Evolutionary conservation across 208 protist species (phyloP), one percentile per base, ranked within the genome.

Genomic region (Acanthamoeba castellanii): DNA sequence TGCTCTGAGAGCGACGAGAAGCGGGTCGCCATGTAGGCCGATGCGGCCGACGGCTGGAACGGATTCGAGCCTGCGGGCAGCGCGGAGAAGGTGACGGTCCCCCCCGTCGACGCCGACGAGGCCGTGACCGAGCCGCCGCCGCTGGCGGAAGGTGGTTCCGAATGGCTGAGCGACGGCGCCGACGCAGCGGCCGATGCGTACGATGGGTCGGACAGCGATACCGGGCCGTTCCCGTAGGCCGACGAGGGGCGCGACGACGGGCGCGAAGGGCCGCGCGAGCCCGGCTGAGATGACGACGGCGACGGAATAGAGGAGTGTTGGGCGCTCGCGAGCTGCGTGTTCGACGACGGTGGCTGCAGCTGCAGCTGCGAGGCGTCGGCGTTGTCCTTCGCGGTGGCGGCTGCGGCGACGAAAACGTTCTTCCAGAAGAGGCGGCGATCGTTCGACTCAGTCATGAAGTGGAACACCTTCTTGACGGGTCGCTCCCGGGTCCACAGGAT

Each of bases 391-490:
- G 16, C 16, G 1, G 20, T 25, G 11, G 59, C 20, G 1, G 76
- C 13, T 0, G 20, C 45, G 76, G 20, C 45, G 37, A 32, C 78
- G 27, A 87, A 87, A n/a, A 87, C 42, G 47, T 87, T 87, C 78
- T 87, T 87, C 78, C 78, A 87, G 78, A 87, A 87, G 78, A 87
- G 78, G 4, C 78, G 42, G 18, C 78, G 78, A 27, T 87, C 78
- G 78, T 87, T 87, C 30, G 78, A 87, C 78, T 87, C 78, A 3
- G 78, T 87, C 78, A 87, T 87, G 47, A 87, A 87, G 78, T 87
- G 78, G 30, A 87, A 87, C 45, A 87, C 78, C 78, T 87, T 87
- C 78, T 87, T 87, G 47, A 87, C 27, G 25, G 78, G 78, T 8
- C 50, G 42, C n/a, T 87, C 78, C 27, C 59, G 55, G 25, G 78